Evolutionary conservation across 2,329 filamentous ascomycete species (phyloP), one percentile per base, ranked within the genome.

Genomic region (Fonsecaea monophora): DNA sequence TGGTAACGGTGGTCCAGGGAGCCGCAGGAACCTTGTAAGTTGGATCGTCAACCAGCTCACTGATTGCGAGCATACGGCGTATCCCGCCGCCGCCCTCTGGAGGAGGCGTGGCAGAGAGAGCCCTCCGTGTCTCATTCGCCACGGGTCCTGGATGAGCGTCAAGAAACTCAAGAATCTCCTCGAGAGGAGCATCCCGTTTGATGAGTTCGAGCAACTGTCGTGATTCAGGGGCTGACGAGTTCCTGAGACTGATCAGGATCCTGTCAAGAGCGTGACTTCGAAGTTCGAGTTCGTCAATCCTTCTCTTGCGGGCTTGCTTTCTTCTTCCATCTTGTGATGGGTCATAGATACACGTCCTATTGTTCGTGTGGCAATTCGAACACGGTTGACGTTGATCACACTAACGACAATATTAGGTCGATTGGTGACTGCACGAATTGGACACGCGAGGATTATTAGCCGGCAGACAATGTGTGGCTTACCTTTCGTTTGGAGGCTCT

Each of bases 271-370:
- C 62, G 45, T 74, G 68, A 60, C 74, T 78, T 61, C 77, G 76
- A 58, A 75, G 73, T 58, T 75, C 72, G 45, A 79, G 70, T 61
- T 80, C 78, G 13, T 74, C 72, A 10, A 77, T 70, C 12, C 75
- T 77, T 25, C 77, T 75, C 67, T 77, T 78, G 15, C 75, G 74
- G 40, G 74, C 75, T 18, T 78, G 74, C 68, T 79, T 79, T 30
- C 78, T 77, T 50, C 78, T 72, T 3, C 78, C 68, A 60, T 80
- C 78, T 42, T 74, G 74, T 15, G 69, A 74, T 56, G 75, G 74
- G 66, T 79, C 76, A 70, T 80, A 80, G 6, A 73, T 69, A 55
- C 78, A 80, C 48, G 74, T 69, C 18, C 71, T 72, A 35, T 74
- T 70, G 30, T 70, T 68, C 42, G 68, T 73, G 56, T 71, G 66